A percentile compares a stretch with the other conserved stretches of the same genome.
Conservation (phyloP, 371 early-diverging fungal species). For the Paramicrosporidium saccamoebae region DNA sequence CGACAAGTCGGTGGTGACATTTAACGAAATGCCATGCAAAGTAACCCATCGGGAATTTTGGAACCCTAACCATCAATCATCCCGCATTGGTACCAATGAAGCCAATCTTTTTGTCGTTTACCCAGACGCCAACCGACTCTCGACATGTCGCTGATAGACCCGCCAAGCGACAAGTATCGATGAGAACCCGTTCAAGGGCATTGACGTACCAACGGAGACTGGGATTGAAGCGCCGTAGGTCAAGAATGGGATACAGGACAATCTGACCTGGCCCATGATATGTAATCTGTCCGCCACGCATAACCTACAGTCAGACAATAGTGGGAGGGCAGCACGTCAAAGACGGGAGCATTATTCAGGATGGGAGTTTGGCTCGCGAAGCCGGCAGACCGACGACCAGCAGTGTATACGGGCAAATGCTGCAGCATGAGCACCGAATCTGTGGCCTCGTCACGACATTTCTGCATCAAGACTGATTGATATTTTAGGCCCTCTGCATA, state of each 20-base stretch:
- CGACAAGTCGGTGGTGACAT: conserved; percentile 43
- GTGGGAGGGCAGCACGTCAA: background rate
- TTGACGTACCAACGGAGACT: conserved; percentile 40
- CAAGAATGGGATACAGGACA: conserved; percentile 68
- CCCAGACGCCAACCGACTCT: conserved; percentile 56
- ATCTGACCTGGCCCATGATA: conserved; percentile 92
- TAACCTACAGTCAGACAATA: conserved; percentile 8
- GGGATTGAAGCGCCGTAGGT: conserved; percentile 10
- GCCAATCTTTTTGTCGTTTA: conserved; percentile 15
- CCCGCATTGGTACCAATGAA: conserved; percentile 6
- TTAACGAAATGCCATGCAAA: conserved; percentile 69
- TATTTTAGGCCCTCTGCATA: too few relatives aligned
- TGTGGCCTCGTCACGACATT: too few relatives aligned
- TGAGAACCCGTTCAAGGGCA: conserved; percentile 31
- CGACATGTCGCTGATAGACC: conserved; percentile 25
- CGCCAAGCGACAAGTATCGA: conserved; percentile 22
- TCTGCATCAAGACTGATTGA: too few relatives aligned
- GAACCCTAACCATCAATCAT: conserved; percentile 20
- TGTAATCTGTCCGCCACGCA: conserved; percentile 74
- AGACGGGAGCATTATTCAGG: background rate
- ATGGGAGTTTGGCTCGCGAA: too few relatives aligned
- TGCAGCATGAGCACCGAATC: conserved; percentile 54
- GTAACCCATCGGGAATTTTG: conserved; percentile 62
- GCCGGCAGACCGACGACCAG: conserved; percentile 45
- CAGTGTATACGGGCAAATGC: conserved; percentile 63